A percentile compares a stretch with the other conserved stretches of the same genome.
phyloP scores from a whole-genome alignment of 345 rosid genomes.

The Sisymbrium altissimum region DNA sequence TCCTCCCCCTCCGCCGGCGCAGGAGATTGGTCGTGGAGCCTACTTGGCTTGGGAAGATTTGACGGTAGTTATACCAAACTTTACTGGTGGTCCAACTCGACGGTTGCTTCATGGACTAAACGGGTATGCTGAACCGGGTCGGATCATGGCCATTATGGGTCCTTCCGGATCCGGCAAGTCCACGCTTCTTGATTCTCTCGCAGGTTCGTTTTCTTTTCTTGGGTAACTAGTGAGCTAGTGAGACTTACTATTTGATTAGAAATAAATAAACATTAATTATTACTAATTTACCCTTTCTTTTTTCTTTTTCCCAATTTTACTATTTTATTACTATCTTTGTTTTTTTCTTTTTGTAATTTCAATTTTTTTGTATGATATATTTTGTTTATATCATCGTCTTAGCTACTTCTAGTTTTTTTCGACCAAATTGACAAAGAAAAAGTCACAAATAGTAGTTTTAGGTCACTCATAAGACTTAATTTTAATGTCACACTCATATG shows the following conservation, averaged over 20 bases:
- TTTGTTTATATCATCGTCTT: not conserved
- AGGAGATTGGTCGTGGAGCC: conserved; percentile 23
- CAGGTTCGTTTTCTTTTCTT: conserved; percentile 44
- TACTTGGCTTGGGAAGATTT: conserved; percentile 84
- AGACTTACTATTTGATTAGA: not conserved
- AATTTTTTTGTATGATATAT: not conserved
- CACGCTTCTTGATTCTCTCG: conserved; percentile 86
- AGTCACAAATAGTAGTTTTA: not conserved
- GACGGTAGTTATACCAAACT: conserved; percentile 68
- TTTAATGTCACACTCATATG: not conserved
- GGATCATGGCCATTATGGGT: conserved; percentile 96
- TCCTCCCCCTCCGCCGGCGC: conserved; percentile 6
- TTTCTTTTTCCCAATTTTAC: not conserved
- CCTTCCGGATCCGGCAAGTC: conserved; percentile 98
- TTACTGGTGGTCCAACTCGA: conserved; percentile 61
- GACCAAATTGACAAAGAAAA: not conserved
- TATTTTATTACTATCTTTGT: not conserved
- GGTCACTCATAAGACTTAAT: not conserved
- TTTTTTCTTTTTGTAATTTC: not conserved
- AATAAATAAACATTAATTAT: not conserved
- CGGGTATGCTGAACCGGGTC: conserved; percentile 89
- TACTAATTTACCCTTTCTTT: not conserved
- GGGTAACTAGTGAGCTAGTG: not conserved
- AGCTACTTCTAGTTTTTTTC: not conserved
- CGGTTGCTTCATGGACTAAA: conserved; percentile 70